Evolutionary conservation across 2,329 filamentous ascomycete genomes (phyloP).

Genomic region (Beauveria asiatica): DNA sequence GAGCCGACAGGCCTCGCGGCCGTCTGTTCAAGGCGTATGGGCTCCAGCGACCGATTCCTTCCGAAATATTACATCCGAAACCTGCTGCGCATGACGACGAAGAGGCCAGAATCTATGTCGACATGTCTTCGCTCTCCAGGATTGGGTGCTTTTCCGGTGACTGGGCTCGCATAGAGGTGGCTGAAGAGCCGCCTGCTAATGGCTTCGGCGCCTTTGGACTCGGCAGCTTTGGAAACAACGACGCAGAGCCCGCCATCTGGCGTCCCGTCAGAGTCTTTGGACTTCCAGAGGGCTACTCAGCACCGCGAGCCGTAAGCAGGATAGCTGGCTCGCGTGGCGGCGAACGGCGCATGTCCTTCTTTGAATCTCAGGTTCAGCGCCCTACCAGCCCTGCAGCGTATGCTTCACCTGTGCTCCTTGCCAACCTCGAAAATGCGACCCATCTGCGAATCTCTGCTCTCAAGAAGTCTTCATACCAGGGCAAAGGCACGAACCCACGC

Average conservation of each 20-base stretch:
- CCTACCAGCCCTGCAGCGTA: conserved; percentile 56
- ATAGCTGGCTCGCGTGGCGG: conserved; percentile 48
- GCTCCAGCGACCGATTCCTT: conserved; percentile 60
- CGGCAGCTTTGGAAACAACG: conserved; percentile 45
- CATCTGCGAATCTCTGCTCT: conserved; percentile 73
- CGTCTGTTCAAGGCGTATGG: conserved; percentile 81
- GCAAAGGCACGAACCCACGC: conserved; percentile 45
- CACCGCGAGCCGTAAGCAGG: conserved; percentile 46
- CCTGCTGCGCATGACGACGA: conserved; percentile 73
- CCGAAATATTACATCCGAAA: conserved; percentile 76
- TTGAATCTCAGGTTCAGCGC: conserved; percentile 58
- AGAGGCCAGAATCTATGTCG: conserved; percentile 82
- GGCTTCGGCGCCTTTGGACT: conserved; percentile 60
- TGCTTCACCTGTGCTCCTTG: conserved; percentile 76
- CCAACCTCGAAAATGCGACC: conserved; percentile 71
- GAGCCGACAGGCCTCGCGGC: conserved; percentile 61
- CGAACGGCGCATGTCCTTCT: conserved; percentile 50
- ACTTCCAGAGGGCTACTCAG: conserved; percentile 66
- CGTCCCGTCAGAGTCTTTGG: conserved; percentile 84
- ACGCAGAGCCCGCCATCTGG: conserved; percentile 59
- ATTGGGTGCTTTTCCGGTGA: conserved; percentile 96
- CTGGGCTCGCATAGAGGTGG: conserved; percentile 80
- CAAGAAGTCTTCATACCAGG: conserved; percentile 41
- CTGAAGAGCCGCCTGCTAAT: conserved; percentile 62
- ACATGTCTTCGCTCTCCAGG: conserved; percentile 74